Conservation (phyloP, 2,329 filamentous ascomycete genomes). For the Alternaria triticina region DNA sequence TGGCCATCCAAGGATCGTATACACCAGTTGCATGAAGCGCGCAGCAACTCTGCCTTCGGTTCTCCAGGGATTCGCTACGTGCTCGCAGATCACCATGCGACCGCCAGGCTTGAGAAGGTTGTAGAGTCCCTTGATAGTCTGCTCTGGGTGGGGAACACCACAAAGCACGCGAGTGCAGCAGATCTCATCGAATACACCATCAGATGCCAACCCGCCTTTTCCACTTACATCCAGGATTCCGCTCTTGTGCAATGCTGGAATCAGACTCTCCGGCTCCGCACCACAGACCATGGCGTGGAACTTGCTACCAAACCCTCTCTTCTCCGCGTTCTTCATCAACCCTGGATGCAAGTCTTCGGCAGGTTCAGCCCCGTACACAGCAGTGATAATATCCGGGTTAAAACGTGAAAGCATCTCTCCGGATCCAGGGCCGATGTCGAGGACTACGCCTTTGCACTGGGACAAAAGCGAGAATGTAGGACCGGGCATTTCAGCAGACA, state of each 20-base stretch:
- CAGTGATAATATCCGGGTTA: slow-evolving; percentile 49
- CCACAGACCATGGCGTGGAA: slow-evolving; percentile 59
- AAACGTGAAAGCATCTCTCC: slow-evolving; percentile 59
- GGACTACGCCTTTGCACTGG: slow-evolving; percentile 40
- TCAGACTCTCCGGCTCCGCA: slow-evolving; percentile 55
- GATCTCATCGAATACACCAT: slow-evolving; percentile 61
- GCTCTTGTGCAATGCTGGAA: slow-evolving; percentile 53
- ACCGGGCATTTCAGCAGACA: slow-evolving; percentile 48
- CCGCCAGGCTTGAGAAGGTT: slow-evolving; percentile 61
- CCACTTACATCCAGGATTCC: slow-evolving; percentile 45
- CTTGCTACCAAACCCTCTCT: slow-evolving; percentile 52
- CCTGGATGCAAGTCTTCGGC: slow-evolving; percentile 55
- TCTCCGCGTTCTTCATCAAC: slow-evolving; percentile 50
- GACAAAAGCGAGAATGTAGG: slow-evolving; percentile 34
- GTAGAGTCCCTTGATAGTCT: slow-evolving; percentile 57
- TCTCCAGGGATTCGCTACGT: slow-evolving; percentile 60
- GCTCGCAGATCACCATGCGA: slow-evolving; percentile 61
- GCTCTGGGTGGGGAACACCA: slow-evolving; percentile 57
- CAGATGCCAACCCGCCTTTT: slow-evolving; percentile 27
- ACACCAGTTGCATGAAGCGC: slow-evolving; percentile 56
- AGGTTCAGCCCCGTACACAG: slow-evolving; percentile 63
- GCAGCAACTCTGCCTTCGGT: slow-evolving; percentile 54
- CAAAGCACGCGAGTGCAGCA: slow-evolving; percentile 62
- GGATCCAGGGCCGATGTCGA: slow-evolving; percentile 57
- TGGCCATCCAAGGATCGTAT: slow-evolving; percentile 56